Percentiles rank a stretch among this genome's conserved stretches.
These are phyloP conservation scores for Phoma herbarum DNA, from an alignment of 2,329 filamentous ascomycete species.

Conservation along the genomic window DNA sequence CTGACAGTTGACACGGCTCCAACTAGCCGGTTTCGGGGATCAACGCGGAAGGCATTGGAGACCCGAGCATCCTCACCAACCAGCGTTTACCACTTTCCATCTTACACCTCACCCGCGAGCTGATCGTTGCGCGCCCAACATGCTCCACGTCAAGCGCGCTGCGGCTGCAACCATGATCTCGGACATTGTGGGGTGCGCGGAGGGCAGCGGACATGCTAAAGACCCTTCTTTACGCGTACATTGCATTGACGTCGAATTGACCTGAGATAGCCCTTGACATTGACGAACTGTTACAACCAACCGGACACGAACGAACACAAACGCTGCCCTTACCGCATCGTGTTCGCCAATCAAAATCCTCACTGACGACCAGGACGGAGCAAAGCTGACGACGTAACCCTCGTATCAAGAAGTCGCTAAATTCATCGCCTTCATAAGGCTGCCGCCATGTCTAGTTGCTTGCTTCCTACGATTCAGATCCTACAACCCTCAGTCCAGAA, in stretches of 20 bases:
- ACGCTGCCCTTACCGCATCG: background rate
- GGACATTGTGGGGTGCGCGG: conserved; percentile 15
- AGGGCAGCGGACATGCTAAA: conserved; percentile 9
- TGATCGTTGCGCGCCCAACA: conserved; percentile 2
- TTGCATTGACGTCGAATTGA: background rate
- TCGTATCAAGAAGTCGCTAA: conserved; percentile 12
- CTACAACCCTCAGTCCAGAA: conserved; percentile 14
- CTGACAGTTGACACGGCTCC: conserved; percentile 11
- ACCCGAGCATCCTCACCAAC: conserved; percentile 18
- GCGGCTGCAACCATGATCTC: conserved; percentile 6
- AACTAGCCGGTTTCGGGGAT: conserved; percentile 14
- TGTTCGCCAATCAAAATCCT: conserved; percentile 6
- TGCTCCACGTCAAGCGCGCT: conserved; percentile 9
- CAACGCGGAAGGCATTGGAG: conserved; percentile 16
- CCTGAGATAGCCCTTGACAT: background rate
- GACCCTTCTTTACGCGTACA: conserved; percentile 2
- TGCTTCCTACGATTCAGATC: conserved; percentile 15
- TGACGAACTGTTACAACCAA: background rate
- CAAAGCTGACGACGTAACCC: conserved; percentile 10
- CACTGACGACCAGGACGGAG: background rate
- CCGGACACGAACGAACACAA: conserved; percentile 12
- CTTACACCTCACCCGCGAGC: conserved; percentile 9
- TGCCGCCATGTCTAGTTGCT: conserved; percentile 12
- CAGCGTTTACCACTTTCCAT: conserved; percentile 1
- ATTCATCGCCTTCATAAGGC: background rate